Conservation (phyloP, 495 filamentous ascomycete genomes). For the Halenospora varia region DNA sequence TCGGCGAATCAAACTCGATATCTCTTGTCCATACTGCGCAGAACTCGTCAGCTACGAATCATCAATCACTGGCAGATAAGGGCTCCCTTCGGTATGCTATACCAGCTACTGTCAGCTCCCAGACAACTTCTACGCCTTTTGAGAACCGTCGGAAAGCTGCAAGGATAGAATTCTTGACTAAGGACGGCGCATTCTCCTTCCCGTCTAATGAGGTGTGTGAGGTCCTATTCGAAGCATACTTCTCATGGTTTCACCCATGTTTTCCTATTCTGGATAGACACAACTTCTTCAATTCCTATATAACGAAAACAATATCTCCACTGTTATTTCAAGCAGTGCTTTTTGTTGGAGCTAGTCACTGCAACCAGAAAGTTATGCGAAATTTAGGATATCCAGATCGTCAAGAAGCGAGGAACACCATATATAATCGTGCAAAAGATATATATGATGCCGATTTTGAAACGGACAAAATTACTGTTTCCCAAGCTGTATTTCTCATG, state of each 20-base stretch:
- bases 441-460: slow-evolving; percentile 43
- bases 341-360: slow-evolving; percentile 40
- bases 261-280: slow-evolving; percentile 38
- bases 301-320: slow-evolving; percentile 32
- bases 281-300: slow-evolving; percentile 26
- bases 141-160: background rate
- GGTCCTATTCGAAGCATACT: slow-evolving; percentile 35
- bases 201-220: slow-evolving; percentile 31
- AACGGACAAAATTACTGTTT: slow-evolving; percentile 32
- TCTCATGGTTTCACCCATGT: slow-evolving; percentile 43
- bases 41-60: background rate
- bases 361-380: slow-evolving; percentile 31
- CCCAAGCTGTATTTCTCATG: slow-evolving; percentile 40
- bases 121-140: background rate
- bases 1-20: slow-evolving; percentile 8
- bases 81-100: slow-evolving; percentile 3
- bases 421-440: slow-evolving; percentile 39
- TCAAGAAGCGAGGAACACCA: slow-evolving; percentile 35
- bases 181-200: slow-evolving; percentile 35
- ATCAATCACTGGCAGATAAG: background rate
- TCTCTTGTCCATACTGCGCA: background rate
- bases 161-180: slow-evolving; percentile 28
- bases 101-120: background rate
- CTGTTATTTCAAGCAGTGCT: slow-evolving; percentile 39
- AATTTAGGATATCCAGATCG: slow-evolving; percentile 32